A percentile compares a stretch with the other conserved stretches of the same genome.
phyloP scores from a whole-genome alignment of 1,284 basidiomycete genomes.

The Rugosomyces carneus region DNA sequence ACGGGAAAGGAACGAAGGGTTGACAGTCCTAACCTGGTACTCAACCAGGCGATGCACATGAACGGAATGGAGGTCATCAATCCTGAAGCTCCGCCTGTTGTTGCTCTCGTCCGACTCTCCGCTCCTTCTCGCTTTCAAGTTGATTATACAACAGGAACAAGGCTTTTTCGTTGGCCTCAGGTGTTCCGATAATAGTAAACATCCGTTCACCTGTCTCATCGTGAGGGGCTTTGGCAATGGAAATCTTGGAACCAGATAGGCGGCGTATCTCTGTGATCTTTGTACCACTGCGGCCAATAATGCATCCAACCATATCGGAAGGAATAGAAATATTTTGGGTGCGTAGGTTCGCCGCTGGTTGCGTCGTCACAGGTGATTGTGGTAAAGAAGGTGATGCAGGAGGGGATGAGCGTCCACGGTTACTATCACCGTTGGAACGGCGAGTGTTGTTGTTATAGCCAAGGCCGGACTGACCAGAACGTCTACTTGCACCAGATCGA shows the following conservation, averaged over 20 bases:
- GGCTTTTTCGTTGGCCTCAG: constrained; percentile 95
- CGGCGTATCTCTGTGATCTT: constrained; percentile 99
- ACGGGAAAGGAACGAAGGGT: neutral
- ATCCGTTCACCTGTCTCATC: constrained; percentile 98
- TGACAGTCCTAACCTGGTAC: neutral
- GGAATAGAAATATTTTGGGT: constrained; percentile 99
- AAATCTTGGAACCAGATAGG: constrained; percentile 93
- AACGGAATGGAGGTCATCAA: constrained; percentile 22
- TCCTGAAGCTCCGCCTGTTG: constrained; percentile 56
- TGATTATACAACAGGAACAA: constrained; percentile 97
- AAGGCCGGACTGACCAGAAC: constrained; percentile 39
- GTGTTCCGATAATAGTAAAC: constrained; percentile 98
- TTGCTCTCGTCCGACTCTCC: constrained; percentile 75
- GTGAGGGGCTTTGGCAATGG: constrained; percentile 96
- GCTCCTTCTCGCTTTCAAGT: constrained; percentile 92
- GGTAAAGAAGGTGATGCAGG: constrained; percentile 46
- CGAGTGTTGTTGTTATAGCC: constrained; percentile 43
- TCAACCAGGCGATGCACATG: neutral
- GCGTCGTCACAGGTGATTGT: constrained; percentile 43
- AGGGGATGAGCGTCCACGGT: constrained; percentile 45
- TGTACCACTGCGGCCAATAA: constrained; percentile 93
- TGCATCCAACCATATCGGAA: constrained; percentile 97
- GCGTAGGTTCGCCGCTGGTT: constrained; percentile 73
- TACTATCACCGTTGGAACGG: constrained; percentile 51
- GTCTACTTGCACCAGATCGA: constrained; percentile 43